Conservation (phyloP, 805 yeast genomes). For the Priceomyces medius region DNA sequence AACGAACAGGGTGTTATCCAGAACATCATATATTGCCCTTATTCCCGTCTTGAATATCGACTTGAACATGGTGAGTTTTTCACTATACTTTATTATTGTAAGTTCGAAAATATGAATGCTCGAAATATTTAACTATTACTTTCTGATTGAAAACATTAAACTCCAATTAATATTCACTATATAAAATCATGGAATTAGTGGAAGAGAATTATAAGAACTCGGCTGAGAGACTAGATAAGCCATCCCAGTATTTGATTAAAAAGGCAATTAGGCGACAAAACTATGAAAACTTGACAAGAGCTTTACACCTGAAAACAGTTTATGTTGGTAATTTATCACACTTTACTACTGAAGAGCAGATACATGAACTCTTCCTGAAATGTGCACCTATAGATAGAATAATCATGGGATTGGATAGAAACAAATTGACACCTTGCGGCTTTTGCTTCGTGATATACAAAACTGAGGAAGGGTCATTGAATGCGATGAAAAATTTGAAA, state of each 20-base stretch:
- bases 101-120: background rate
- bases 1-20: conserved; percentile 67
- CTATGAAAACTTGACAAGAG: conserved; percentile 61
- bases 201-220: conserved; percentile 58
- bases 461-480: conserved; percentile 66
- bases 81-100: background rate
- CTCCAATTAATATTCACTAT: background rate
- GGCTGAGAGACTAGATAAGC: conserved; percentile 65
- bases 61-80: conserved; percentile 42
- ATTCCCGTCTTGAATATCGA: conserved; percentile 59
- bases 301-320: conserved; percentile 69
- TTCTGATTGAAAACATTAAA: background rate
- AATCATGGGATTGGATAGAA: conserved; percentile 92
- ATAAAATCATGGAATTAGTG: conserved; percentile 33
- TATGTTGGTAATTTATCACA: conserved; percentile 91
- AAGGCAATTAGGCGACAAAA: conserved; percentile 57
- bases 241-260: conserved; percentile 64
- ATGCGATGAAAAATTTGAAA: conserved; percentile 79
- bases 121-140: background rate
- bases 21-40: conserved; percentile 63
- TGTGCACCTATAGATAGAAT: conserved; percentile 78
- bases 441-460: conserved; percentile 88
- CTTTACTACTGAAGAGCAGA: conserved; percentile 92
- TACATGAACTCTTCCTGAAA: conserved; percentile 80
- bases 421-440: conserved; percentile 92